phyloP scores from a whole-genome alignment of 495 filamentous ascomycete species.

The Friedmanniomyces simplex region DNA sequence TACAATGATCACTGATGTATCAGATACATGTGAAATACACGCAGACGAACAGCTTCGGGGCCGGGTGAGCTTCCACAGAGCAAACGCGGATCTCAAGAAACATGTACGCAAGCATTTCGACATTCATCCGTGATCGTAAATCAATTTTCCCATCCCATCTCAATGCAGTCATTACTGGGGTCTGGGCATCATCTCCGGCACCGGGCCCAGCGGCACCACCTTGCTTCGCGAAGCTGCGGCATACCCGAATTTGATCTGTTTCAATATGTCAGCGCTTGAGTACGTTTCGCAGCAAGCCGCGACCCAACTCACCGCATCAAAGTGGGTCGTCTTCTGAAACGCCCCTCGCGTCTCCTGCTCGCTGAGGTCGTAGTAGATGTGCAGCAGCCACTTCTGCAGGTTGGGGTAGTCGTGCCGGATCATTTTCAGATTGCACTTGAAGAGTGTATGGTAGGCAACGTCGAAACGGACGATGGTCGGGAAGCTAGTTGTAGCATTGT shows the following conservation, averaged over 20 bases:
- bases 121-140: too few relatives aligned
- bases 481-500: conserved; percentile 17
- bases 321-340: conserved; percentile 61
- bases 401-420: conserved; percentile 60
- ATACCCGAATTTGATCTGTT: conserved; percentile 27
- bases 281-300: neutral
- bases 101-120: too few relatives aligned
- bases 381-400: conserved; percentile 57
- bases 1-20: too few relatives aligned
- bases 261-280: neutral
- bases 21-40: too few relatives aligned
- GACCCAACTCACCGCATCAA: conserved; percentile 40
- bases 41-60: too few relatives aligned
- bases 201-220: conserved; percentile 56
- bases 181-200: conserved; percentile 46
- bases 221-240: conserved; percentile 20
- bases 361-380: conserved; percentile 59
- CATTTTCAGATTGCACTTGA: conserved; percentile 60
- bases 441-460: conserved; percentile 55
- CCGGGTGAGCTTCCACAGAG: too few relatives aligned
- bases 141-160: neutral
- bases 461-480: conserved; percentile 60
- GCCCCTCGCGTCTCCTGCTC: conserved; percentile 40
- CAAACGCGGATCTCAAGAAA: too few relatives aligned
- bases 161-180: neutral